These are phyloP conservation scores for Saccharum officinarum DNA, from an alignment of 176 grass and related monocot genomes.

Conservation along the genomic window DNA sequence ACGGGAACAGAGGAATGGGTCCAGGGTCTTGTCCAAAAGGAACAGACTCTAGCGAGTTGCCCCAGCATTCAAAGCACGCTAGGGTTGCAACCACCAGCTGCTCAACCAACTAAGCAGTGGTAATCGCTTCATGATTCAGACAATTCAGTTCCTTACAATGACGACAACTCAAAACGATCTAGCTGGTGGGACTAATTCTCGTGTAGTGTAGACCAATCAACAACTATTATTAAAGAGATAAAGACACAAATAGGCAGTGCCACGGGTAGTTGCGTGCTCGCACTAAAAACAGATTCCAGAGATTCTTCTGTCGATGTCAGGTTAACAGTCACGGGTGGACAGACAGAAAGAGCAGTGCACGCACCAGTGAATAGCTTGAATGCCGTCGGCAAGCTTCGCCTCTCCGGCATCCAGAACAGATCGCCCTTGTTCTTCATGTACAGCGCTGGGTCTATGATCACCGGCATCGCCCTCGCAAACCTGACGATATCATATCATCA, in stretches of 20 bases:
- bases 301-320: background rate
- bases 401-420: conserved; percentile 70
- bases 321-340: background rate
- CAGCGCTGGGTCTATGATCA: conserved; percentile 81
- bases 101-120: background rate
- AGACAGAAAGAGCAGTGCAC: background rate
- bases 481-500: conserved; percentile 15
- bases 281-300: background rate
- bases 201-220: background rate
- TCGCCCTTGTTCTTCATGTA: conserved; percentile 73
- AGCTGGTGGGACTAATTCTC: background rate
- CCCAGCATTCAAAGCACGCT: background rate
- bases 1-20: background rate
- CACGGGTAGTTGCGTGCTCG: background rate
- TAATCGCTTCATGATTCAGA: background rate
- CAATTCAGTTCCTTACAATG: background rate
- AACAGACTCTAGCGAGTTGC: background rate
- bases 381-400: conserved; percentile 72
- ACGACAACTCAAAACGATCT: background rate
- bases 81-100: background rate
- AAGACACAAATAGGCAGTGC: background rate
- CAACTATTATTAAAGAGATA: background rate
- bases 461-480: conserved; percentile 76
- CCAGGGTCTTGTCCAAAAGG: background rate
- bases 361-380: conserved; percentile 91